Base-by-base conservation (phyloP, 345 rosid genomes). In the Atalantia buxifolia region DNA sequence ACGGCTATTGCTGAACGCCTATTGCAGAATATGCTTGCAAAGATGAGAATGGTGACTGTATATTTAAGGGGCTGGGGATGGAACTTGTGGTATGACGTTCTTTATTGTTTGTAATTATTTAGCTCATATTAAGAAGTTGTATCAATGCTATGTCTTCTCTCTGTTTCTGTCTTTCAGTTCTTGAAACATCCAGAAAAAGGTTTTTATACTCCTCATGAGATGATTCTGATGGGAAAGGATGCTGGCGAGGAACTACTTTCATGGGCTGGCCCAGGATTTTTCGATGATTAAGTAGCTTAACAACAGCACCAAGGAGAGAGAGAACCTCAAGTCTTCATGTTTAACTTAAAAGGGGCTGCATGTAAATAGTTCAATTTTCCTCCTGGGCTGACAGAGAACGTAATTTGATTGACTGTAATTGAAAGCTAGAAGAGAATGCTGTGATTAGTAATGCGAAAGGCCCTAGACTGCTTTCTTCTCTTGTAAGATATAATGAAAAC, bases 1-100 rank as follows among this genome's bases (percentile, higher is more conserved):
- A 94, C 79, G 97, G 98, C 28, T 96, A 98, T 64, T 94, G 99
- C 76, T 92, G 95, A 67, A 94, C 97, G 71, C 99, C 99, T 63
- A 92, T 96, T 72, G 98, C 99, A 21, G 99, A 97, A 74, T 92
- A 94, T 77, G 99, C 99, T 24, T 83, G 84, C 36, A 88, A 80
- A 83, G 98, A 88, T 31, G 84, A 86, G 81, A 87, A 92, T 66
- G 97, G 95, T 74, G 87, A 92, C 77, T 96, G 98, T 83, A 33
- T 89, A 72, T 94, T 96, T 81, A 90, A 86, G 86, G 98, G 98
- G 50, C 82, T 96, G 83, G 95, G 4, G 95, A 96, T 72, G 99
- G 97, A 78, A 89, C 90, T 56, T 86, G 86, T 3, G 97, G 98
- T 96, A 89, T 72, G 84, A 27, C 48, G 64, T 35, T 64, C 30